These are phyloP conservation scores for Coemansia erecta DNA, from an alignment of 192 early-diverging fungal species.

Conservation along the genomic window DNA sequence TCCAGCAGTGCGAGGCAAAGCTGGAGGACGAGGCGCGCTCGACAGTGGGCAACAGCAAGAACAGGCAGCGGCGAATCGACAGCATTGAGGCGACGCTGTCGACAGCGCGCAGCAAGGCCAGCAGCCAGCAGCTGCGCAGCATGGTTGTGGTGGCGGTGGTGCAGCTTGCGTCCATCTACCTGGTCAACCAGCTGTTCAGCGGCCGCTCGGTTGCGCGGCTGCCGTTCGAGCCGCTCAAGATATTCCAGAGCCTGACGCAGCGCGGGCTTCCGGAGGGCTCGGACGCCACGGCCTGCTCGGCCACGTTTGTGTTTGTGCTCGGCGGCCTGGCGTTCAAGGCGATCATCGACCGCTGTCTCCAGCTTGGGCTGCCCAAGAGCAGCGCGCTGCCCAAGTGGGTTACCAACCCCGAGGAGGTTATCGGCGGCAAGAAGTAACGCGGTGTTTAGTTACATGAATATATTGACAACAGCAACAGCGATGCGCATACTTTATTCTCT, in stretches of 20 bases:
- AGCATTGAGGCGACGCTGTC: slow-evolving; percentile 42
- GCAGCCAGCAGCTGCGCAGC: slow-evolving; percentile 42
- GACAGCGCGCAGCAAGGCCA: slow-evolving; percentile 39
- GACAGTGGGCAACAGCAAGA: slow-evolving; percentile 22
- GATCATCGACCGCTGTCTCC: slow-evolving; percentile 37
- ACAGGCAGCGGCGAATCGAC: slow-evolving; percentile 49
- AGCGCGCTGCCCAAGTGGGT: slow-evolving; percentile 49
- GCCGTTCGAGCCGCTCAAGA: slow-evolving; percentile 41
- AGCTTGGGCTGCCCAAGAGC: slow-evolving; percentile 50
- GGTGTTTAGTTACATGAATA: not conserved
- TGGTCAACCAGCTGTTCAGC: slow-evolving; percentile 25
- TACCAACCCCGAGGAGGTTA: slow-evolving; percentile 39
- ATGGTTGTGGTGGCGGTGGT: slow-evolving; percentile 41
- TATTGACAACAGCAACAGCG: slow-evolving; percentile 1
- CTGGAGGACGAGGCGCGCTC: slow-evolving; percentile 36
- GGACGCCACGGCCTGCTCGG: slow-evolving; percentile 41
- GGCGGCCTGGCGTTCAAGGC: slow-evolving; percentile 46
- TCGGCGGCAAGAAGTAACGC: slow-evolving; percentile 22
- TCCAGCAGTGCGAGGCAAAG: slow-evolving; percentile 33
- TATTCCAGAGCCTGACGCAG: slow-evolving; percentile 47
- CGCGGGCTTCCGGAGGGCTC: slow-evolving; percentile 43
- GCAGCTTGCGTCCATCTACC: slow-evolving; percentile 40
- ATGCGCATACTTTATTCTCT: not conserved
- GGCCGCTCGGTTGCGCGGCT: slow-evolving; percentile 30
- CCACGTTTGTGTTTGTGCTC: slow-evolving; percentile 52